These are phyloP conservation scores for Gomphus bonarii DNA, from an alignment of 1,284 basidiomycete species.

Conservation along the genomic window DNA sequence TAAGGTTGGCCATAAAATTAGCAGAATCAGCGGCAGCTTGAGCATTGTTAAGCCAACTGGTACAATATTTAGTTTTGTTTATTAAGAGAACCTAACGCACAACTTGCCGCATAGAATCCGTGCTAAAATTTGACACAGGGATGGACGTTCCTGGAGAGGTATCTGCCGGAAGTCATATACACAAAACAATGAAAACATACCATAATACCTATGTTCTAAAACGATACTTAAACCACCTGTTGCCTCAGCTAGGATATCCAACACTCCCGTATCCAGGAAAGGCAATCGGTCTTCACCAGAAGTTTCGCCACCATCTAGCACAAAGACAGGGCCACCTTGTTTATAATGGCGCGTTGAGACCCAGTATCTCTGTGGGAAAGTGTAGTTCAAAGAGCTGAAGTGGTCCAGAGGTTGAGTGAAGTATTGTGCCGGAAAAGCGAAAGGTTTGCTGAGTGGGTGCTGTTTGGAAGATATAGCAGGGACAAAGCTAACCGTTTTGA, in stretches of 20 bases:
- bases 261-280: conserved; percentile 76
- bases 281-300: conserved; percentile 60
- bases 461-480: neutral
- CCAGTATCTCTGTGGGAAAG: conserved; percentile 80
- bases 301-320: conserved; percentile 82
- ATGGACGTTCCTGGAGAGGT: conserved; percentile 60
- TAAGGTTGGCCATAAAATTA: conserved; percentile 77
- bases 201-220: conserved; percentile 85
- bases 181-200: conserved; percentile 25
- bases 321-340: conserved; percentile 65
- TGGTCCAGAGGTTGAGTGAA: conserved; percentile 86
- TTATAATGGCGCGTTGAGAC: conserved; percentile 78
- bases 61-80: conserved; percentile 13
- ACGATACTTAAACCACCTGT: conserved; percentile 84
- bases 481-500: neutral
- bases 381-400: conserved; percentile 39
- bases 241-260: conserved; percentile 73
- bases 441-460: neutral
- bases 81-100: neutral
- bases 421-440: conserved; percentile 32
- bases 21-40: conserved; percentile 91
- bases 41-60: conserved; percentile 77
- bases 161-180: neutral
- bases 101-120: conserved; percentile 59
- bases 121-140: conserved; percentile 71